A percentile compares a stretch with the other conserved stretches of the same genome.
Evolutionary conservation across 305 asterid species (phyloP).

Genomic region (Stenogyne calaminthoides): DNA sequence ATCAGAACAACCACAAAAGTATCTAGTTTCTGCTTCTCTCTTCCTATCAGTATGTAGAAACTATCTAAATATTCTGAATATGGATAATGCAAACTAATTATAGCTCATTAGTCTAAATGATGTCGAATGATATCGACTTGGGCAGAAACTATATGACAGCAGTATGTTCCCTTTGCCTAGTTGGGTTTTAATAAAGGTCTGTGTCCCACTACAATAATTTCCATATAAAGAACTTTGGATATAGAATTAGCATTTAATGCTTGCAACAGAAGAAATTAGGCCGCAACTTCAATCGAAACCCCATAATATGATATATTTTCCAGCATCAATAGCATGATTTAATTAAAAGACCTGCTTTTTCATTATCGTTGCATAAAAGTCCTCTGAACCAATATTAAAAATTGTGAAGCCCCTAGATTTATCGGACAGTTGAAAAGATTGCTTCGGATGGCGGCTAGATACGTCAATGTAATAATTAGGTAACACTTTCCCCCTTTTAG

Average conservation of each 20-base stretch:
- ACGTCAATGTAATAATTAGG: slow-evolving; percentile 1
- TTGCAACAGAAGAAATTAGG: slow-evolving; percentile 5
- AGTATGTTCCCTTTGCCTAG: not conserved
- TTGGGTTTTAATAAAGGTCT: slow-evolving; percentile 13
- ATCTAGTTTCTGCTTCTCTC: slow-evolving; percentile 4
- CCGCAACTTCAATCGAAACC: slow-evolving; percentile 3
- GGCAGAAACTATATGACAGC: not conserved
- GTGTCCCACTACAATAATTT: slow-evolving; percentile 25
- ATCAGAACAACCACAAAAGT: not conserved
- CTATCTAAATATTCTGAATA: not conserved
- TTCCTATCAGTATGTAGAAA: slow-evolving; percentile 6
- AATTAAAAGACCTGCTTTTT: not conserved
- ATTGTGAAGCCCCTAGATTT: slow-evolving; percentile 1
- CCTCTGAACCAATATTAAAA: not conserved
- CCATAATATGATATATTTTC: slow-evolving; percentile 1
- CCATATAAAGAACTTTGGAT: slow-evolving; percentile 16
- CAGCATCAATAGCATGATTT: slow-evolving; percentile 1
- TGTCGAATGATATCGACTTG: not conserved
- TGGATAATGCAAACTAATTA: slow-evolving; percentile 13
- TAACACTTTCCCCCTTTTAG: slow-evolving; percentile 14
- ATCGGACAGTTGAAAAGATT: slow-evolving; percentile 16
- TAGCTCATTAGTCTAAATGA: slow-evolving; percentile 1
- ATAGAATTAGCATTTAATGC: slow-evolving; percentile 14
- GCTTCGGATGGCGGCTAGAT: slow-evolving; percentile 1
- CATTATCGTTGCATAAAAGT: not conserved